These are phyloP conservation scores for Aspergillus bertholletiae DNA, from an alignment of 495 filamentous ascomycete species.

Conservation along the genomic window DNA sequence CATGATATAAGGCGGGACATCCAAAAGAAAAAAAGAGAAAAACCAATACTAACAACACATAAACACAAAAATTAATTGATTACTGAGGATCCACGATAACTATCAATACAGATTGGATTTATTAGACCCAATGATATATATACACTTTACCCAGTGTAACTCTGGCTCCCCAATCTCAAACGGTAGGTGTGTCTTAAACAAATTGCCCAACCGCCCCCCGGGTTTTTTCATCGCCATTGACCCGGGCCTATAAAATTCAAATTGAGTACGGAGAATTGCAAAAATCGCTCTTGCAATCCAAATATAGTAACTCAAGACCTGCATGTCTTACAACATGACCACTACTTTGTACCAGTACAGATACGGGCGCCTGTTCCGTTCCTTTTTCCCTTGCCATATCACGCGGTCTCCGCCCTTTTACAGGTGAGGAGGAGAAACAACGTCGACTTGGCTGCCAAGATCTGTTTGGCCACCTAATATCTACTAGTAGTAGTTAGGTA, in stretches of 20 bases:
- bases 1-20: not conserved
- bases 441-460: slow-evolving; percentile 9
- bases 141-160: not conserved
- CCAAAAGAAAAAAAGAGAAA: not conserved
- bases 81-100: no score
- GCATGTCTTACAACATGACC: slow-evolving; percentile 14
- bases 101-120: no score
- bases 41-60: no score
- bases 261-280: not conserved
- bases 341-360: not conserved
- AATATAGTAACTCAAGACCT: slow-evolving; percentile 19
- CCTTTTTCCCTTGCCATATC: not conserved
- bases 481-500: not conserved
- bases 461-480: not conserved
- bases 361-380: not conserved
- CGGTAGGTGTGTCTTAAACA: no score
- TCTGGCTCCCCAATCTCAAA: not conserved
- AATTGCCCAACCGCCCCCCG: not conserved
- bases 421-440: slow-evolving; percentile 5
- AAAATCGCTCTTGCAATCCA: slow-evolving; percentile 4
- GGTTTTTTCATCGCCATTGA: not conserved
- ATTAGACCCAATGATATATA: not conserved
- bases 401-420: not conserved
- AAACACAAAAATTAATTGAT: no score
- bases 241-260: not conserved